Conservation (phyloP, 257 asterid genomes). For the Primulina eburnea region DNA sequence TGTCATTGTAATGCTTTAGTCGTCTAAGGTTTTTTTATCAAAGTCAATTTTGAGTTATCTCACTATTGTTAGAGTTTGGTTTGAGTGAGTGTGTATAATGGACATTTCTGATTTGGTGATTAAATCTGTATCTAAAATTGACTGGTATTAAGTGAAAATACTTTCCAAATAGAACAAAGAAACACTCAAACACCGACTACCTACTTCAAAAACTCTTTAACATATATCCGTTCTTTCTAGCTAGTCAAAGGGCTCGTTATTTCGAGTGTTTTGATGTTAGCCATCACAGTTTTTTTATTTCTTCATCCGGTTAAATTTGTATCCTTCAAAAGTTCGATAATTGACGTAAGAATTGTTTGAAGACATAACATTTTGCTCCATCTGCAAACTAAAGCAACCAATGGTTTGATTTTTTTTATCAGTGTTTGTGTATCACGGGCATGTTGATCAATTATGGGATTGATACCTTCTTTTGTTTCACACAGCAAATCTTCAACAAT, state of each 20-base stretch:
- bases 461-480: conserved; percentile 31
- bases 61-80: neutral
- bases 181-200: too few relatives aligned
- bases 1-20: conserved; percentile 15
- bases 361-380: neutral
- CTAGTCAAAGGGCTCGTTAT: conserved; percentile 19
- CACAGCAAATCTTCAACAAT: conserved; percentile 90
- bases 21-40: conserved; percentile 12
- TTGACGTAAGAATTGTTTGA: conserved; percentile 19
- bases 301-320: conserved; percentile 14
- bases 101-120: neutral
- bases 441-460: conserved; percentile 18
- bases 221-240: neutral
- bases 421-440: conserved; percentile 14
- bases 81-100: conserved; percentile 2
- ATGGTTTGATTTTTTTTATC: conserved; percentile 10
- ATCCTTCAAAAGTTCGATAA: conserved; percentile 2
- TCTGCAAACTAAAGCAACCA: conserved; percentile 12
- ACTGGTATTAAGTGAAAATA: neutral
- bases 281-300: conserved; percentile 1
- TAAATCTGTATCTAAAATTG: neutral
- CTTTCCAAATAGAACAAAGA: neutral
- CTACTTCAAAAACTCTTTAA: neutral
- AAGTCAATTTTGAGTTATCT: conserved; percentile 2
- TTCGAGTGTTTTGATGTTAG: neutral